These are phyloP conservation scores for Penicillium herquei DNA, from an alignment of 495 filamentous ascomycete species.

Conservation along the genomic window DNA sequence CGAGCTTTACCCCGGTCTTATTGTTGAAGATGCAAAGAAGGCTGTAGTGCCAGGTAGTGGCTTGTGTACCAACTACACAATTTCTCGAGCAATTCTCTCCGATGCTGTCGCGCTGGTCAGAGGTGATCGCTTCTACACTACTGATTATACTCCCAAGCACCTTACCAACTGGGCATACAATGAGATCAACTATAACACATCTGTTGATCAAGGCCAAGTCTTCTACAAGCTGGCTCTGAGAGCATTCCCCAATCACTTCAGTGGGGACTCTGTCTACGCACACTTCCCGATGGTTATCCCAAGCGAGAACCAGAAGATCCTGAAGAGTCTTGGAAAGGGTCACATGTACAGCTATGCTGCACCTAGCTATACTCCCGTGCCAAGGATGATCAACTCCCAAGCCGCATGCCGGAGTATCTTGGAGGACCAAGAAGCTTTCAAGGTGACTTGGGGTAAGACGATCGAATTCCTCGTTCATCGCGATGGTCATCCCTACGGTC, in stretches of 20 bases:
- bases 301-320: constrained; percentile 50
- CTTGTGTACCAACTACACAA: constrained; percentile 77
- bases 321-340: constrained; percentile 41
- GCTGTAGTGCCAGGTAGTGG: constrained; percentile 75
- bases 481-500: constrained; percentile 39
- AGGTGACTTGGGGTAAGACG: constrained; percentile 54
- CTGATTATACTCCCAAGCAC: constrained; percentile 67
- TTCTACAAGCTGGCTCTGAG: constrained; percentile 61
- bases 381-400: constrained; percentile 48
- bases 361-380: constrained; percentile 34
- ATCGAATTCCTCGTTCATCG: constrained; percentile 50
- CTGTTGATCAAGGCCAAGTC: constrained; percentile 55
- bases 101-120: constrained; percentile 85
- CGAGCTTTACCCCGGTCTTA: constrained; percentile 78
- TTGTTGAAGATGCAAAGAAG: constrained; percentile 77
- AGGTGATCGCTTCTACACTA: constrained; percentile 84
- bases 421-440: constrained; percentile 49
- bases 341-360: constrained; percentile 52
- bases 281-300: constrained; percentile 62
- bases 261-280: constrained; percentile 55
- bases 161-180: constrained; percentile 79
- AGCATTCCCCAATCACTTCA: constrained; percentile 60
- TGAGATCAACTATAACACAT: constrained; percentile 47
- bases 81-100: constrained; percentile 77
- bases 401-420: constrained; percentile 49